Evolutionary conservation across 2,329 filamentous ascomycete genomes (phyloP), one percentile per base, ranked within the genome.

Genomic region (Phialophora expanda): DNA sequence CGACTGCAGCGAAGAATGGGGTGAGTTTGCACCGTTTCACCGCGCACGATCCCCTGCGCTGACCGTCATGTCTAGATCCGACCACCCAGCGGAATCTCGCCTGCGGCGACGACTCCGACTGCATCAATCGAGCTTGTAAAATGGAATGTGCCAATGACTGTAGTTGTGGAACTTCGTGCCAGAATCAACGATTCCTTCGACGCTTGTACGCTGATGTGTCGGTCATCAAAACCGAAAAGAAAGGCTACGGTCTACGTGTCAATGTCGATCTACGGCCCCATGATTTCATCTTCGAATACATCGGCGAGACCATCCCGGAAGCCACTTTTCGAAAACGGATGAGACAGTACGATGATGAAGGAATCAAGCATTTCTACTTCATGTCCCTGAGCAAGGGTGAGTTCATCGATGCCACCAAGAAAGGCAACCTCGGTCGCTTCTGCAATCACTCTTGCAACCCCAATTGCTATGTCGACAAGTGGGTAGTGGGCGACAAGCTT

Each of bases 391-490:
- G 88, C 75, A 96, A 96, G 78, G 91, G 89, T 74, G 95, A 98
- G 78, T 99, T 98, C 75, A 93, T 99, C 66, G 95, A 99, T 79
- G 95, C 95, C 24, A 99, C 95, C 9, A 96, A 95, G 76, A 96
- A 92, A 77, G 95, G 95, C 58, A 98, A 98, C 72, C 86, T 99
- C 5, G 95, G 93, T 59, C 89, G 95, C 32, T 99, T 99, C 76
- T 99, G 95, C 86, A 99, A 99, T 75, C 95, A 99, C 78, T 98
- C 95, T 8, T 99, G 95, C 85, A 97, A 95, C 77, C 95, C 95
- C 20, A 99, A 99, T 76, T 98, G 93, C 80, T 98, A 96, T 78
- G 94, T 99, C 70, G 95, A 99, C 84, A 99, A 99, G 81, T 99
- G 95, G 95, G 93, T 98, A 66, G 93, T 99, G 38, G 93, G 93